phyloP scores from a whole-genome alignment of 75 land plant species.

The Pinus albicaulis region DNA sequence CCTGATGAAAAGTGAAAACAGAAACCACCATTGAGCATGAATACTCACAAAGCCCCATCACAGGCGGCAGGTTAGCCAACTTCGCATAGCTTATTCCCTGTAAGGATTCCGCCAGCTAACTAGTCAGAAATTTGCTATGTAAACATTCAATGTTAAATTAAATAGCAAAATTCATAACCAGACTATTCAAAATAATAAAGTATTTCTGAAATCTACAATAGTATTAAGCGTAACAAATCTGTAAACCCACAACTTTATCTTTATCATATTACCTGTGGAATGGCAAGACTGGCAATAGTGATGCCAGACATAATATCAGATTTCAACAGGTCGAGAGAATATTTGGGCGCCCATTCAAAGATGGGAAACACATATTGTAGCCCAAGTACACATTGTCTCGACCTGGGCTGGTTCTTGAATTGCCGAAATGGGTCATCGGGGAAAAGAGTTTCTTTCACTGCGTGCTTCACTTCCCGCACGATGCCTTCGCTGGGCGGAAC shows the following conservation, averaged over 20 bases:
- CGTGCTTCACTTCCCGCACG: not conserved
- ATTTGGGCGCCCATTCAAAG: constrained; percentile 44
- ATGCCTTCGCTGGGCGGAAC: constrained; percentile 1
- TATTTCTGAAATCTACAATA: too few relatives aligned
- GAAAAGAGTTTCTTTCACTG: constrained; percentile 28
- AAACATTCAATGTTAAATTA: too few relatives aligned
- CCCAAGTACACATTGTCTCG: constrained; percentile 18
- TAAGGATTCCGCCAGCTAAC: not conserved
- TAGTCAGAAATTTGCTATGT: too few relatives aligned
- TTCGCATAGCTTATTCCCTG: constrained; percentile 91
- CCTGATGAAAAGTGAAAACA: too few relatives aligned
- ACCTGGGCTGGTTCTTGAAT: constrained; percentile 18
- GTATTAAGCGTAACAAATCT: too few relatives aligned
- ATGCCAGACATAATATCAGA: constrained; percentile 52
- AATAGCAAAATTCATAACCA: too few relatives aligned
- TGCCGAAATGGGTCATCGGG: constrained; percentile 30
- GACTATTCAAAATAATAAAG: too few relatives aligned
- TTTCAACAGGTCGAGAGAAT: constrained; percentile 31
- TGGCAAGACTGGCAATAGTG: constrained; percentile 77
- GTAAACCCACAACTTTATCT: too few relatives aligned
- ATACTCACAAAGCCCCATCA: constrained; percentile 79
- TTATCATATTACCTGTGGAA: constrained; percentile 30
- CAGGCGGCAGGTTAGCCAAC: constrained; percentile 75
- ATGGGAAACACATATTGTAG: constrained; percentile 62
- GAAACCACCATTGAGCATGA: too few relatives aligned